Conservation (phyloP, 805 yeast genomes). For the Torulaspora gathmanii region DNA sequence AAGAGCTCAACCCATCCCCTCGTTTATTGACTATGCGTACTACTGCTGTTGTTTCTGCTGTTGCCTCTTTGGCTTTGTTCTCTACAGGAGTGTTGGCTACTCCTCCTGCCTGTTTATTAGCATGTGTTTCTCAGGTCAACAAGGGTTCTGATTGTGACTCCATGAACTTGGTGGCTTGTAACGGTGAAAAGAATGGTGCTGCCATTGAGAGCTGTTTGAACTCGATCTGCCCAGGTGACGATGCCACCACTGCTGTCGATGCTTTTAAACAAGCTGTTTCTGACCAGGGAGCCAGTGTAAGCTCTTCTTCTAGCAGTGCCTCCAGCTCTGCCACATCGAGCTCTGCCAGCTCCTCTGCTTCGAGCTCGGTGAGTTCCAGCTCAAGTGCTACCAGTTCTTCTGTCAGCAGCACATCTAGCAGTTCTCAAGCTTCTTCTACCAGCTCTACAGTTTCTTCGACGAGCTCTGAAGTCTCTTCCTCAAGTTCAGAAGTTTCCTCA, state of each 20-base stretch:
- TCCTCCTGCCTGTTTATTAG: constrained; percentile 89
- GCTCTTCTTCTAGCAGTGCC: constrained; percentile 36
- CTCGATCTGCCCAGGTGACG: constrained; percentile 62
- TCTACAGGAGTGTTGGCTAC: constrained; percentile 49
- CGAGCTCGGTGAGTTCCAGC: constrained; percentile 22
- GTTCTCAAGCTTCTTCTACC: constrained; percentile 34
- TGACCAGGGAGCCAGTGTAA: constrained; percentile 41
- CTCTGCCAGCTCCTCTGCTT: constrained; percentile 34
- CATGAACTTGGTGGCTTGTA: constrained; percentile 61
- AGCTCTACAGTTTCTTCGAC: constrained; percentile 31
- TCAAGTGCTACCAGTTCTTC: constrained; percentile 36
- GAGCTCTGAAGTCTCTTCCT: constrained; percentile 27
- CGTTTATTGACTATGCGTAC: constrained; percentile 25
- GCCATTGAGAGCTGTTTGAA: constrained; percentile 60
- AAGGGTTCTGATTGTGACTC: constrained; percentile 51
- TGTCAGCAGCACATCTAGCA: constrained; percentile 32
- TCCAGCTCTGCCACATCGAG: constrained; percentile 36
- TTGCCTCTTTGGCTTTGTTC: constrained; percentile 27
- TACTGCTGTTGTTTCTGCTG: constrained; percentile 27
- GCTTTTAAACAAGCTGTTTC: constrained; percentile 54
- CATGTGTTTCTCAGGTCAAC: constrained; percentile 74
- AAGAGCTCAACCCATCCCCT: not conserved
- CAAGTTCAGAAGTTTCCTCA: constrained; percentile 32
- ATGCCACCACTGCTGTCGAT: constrained; percentile 52
- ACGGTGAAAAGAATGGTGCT: constrained; percentile 54